Evolutionary conservation across 2,329 filamentous ascomycete genomes (phyloP).

Genomic region (Sporothrix globosa): DNA sequence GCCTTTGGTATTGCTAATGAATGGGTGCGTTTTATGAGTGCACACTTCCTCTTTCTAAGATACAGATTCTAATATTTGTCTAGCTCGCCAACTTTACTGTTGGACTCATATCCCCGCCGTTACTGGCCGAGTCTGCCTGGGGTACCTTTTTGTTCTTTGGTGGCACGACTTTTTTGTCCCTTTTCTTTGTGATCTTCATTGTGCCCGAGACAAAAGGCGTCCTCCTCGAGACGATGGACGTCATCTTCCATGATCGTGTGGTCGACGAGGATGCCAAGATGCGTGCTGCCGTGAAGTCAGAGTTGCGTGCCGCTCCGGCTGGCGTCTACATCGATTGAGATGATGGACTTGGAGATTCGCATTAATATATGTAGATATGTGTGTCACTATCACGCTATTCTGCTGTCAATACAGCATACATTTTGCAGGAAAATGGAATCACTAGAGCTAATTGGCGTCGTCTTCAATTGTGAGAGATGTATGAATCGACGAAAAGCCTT

Average conservation of each 20-base stretch:
- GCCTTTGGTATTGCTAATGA: conserved; percentile 22
- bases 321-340: background rate
- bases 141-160: conserved; percentile 9
- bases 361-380: no score
- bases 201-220: conserved; percentile 11
- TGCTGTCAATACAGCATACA: no score
- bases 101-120: conserved; percentile 1
- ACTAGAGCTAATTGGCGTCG: no score
- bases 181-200: conserved; percentile 12
- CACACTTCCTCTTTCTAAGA: no score
- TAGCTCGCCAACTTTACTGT: conserved; percentile 17
- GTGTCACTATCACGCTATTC: no score
- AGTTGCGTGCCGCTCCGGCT: background rate
- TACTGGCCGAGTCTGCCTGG: background rate
- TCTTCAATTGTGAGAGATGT: no score
- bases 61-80: background rate
- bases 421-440: no score
- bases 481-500: no score
- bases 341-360: background rate
- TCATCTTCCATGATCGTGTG: conserved; percentile 17
- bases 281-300: background rate
- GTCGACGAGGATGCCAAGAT: conserved; percentile 21
- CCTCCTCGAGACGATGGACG: conserved; percentile 17
- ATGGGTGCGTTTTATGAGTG: background rate
- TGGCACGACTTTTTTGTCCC: background rate